These are phyloP conservation scores for Phaeotremella skinneri DNA, from an alignment of 768 basidiomycete species.

Conservation along the genomic window DNA sequence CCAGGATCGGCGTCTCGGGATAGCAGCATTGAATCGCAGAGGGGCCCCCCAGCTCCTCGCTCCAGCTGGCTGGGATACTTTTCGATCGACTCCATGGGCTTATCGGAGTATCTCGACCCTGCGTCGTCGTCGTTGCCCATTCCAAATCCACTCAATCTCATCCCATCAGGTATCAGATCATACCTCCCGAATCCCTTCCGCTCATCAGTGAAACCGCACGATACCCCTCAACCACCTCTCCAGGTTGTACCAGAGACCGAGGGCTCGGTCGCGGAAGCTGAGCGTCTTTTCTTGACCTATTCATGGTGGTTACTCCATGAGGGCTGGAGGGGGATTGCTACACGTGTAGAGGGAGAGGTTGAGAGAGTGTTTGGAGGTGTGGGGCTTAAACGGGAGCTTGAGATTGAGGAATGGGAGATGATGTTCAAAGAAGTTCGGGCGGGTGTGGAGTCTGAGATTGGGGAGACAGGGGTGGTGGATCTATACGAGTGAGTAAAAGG, in stretches of 20 bases:
- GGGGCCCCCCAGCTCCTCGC: not conserved
- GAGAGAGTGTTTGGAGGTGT: constrained; percentile 81
- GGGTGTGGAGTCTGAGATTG: constrained; percentile 64
- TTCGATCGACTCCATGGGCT: constrained; percentile 28
- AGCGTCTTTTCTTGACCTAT: constrained; percentile 75
- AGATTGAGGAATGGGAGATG: constrained; percentile 65
- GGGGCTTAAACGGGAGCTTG: constrained; percentile 76
- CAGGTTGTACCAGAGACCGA: constrained; percentile 37
- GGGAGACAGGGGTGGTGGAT: constrained; percentile 59
- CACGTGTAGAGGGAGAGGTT: constrained; percentile 69
- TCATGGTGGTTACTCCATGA: constrained; percentile 92
- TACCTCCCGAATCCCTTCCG: constrained; percentile 13
- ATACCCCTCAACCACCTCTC: constrained; percentile 25
- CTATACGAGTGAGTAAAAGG: constrained; percentile 36
- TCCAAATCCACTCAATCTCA: constrained; percentile 23
- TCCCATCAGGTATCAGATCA: constrained; percentile 22
- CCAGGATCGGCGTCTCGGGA: not conserved
- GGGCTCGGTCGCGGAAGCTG: constrained; percentile 58
- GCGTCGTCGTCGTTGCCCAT: constrained; percentile 9
- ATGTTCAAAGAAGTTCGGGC: constrained; percentile 71
- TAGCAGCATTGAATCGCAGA: not conserved
- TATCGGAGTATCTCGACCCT: constrained; percentile 27
- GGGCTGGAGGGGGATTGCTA: constrained; percentile 81
- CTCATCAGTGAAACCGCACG: constrained; percentile 46
- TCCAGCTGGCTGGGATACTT: constrained; percentile 20